Base-by-base conservation (phyloP, 352 stramenopile species). In the Blastocystis sp. region DNA sequence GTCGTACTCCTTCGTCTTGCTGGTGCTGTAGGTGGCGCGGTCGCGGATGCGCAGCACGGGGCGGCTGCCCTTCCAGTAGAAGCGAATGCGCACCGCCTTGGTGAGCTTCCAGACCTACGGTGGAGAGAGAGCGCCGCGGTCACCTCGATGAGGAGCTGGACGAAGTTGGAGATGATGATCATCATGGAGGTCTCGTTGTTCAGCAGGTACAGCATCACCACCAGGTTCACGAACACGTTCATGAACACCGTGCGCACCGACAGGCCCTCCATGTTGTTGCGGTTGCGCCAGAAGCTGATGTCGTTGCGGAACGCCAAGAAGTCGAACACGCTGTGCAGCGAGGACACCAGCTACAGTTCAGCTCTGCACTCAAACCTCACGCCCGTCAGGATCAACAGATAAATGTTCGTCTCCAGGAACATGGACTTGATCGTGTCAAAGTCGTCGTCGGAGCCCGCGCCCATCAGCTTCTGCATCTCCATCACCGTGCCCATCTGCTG, bases 281-380 rank as follows among this genome's bases (percentile, higher is more conserved):
- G 97, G 79, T 97, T 96, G 64, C 93, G 92, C 97, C 97, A 99
- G 91, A 99, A 99, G 64, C 93, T 94, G 87, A 99, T 95, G 91
- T 99, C 97, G 89, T 96, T 98, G 90, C 98, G 98, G 91, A 99
- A 99, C 11, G 97, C 97, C 69, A 99, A 89, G 88, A 98, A 98
- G 90, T 99, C 96, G 91, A 99, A 98, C 7, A 99, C 90, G 59
- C 97, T 95, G 92, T 99, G 97, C 60, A 99, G 89, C 38, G 97
- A 91, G 66, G 95, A 98, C 61, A 98, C 96, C 48, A 96, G 77
- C 28, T 98, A 92, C 17, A 40, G 14, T 21, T 87, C 21, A 81
- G 3, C 11, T 4, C 1, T 6, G 2, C 3, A 7, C 40, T 48
- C 14, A 1, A 28, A 28, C 21, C n/a, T 10, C 10, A 78, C 78